Percentiles rank a stretch among this genome's conserved stretches.
phyloP scores from a whole-genome alignment of 352 stramenopile genomes.

The Pythium apleroticum region DNA sequence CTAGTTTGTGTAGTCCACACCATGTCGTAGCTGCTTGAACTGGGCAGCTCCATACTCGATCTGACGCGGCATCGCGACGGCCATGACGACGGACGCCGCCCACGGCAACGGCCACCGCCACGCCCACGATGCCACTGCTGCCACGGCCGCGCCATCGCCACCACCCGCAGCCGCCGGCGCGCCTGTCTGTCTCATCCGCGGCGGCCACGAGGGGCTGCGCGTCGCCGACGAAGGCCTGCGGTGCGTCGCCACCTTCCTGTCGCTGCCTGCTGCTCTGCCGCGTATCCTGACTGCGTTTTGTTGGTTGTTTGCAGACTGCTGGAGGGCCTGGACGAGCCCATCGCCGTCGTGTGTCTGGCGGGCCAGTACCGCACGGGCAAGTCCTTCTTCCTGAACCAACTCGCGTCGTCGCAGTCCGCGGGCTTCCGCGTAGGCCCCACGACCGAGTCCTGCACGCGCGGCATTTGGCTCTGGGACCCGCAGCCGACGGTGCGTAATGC shows the following conservation, averaged over 20 bases:
- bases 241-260: conserved; percentile 24
- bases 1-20: conserved; percentile 17
- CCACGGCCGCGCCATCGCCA: too few relatives aligned
- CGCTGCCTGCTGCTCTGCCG: not conserved
- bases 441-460: conserved; percentile 83
- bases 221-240: conserved; percentile 52
- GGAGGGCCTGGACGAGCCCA: conserved; percentile 58
- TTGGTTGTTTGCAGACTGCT: conserved; percentile 41
- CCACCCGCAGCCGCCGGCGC: conserved; percentile 5
- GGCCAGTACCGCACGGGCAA: conserved; percentile 87
- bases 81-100: not conserved
- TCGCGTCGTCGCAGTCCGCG: conserved; percentile 29
- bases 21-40: conserved; percentile 4
- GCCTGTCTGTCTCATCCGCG: conserved; percentile 65
- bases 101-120: conserved; percentile 3
- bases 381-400: conserved; percentile 88
- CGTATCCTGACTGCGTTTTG: not conserved
- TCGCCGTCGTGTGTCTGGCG: conserved; percentile 78
- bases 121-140: not conserved
- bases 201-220: conserved; percentile 45
- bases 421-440: conserved; percentile 79
- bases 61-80: not conserved
- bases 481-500: conserved; percentile 57
- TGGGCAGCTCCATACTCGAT: not conserved
- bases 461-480: conserved; percentile 84